Evolutionary conservation across 208 protist species (phyloP).

Genomic region (Leishmania braziliensis): DNA sequence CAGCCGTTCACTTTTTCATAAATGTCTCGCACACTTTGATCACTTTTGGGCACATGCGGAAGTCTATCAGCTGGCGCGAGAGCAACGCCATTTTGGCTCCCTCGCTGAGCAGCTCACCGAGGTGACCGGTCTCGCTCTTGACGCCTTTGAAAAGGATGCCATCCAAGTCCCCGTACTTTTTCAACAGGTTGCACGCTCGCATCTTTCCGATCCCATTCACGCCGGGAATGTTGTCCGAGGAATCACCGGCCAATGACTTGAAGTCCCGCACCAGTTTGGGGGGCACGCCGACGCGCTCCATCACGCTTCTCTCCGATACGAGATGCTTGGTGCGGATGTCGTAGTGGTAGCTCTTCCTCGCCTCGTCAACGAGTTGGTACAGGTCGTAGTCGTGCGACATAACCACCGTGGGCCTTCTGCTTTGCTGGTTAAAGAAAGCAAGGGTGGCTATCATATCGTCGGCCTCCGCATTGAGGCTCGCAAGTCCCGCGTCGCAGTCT

Average conservation of each 20-base stretch:
- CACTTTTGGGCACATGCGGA: slow-evolving; percentile 82
- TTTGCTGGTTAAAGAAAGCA: slow-evolving; percentile 68
- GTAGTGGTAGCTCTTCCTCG: slow-evolving; percentile 75
- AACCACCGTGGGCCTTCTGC: slow-evolving; percentile 80
- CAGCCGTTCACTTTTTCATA: slow-evolving; percentile 45
- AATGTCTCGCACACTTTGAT: slow-evolving; percentile 76
- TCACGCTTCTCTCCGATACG: slow-evolving; percentile 80
- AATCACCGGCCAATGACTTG: slow-evolving; percentile 86
- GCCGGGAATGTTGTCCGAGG: slow-evolving; percentile 86
- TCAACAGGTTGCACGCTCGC: slow-evolving; percentile 76
- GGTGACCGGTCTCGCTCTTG: slow-evolving; percentile 54
- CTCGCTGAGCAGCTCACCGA: slow-evolving; percentile 64
- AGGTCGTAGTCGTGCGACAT: slow-evolving; percentile 92
- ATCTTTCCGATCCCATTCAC: slow-evolving; percentile 86
- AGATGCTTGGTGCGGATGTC: slow-evolving; percentile 90
- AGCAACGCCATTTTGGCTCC: slow-evolving; percentile 61
- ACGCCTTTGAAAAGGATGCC: slow-evolving; percentile 74
- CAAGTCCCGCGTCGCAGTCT: slow-evolving; percentile 69
- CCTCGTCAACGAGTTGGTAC: slow-evolving; percentile 88
- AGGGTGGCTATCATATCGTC: slow-evolving; percentile 92
- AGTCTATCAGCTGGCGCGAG: slow-evolving; percentile 77
- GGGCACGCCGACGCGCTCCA: slow-evolving; percentile 80
- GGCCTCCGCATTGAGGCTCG: slow-evolving; percentile 82
- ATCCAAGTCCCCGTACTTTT: slow-evolving; percentile 89
- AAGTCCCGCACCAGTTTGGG: slow-evolving; percentile 88